phyloP scores from a whole-genome alignment of 345 rosid genomes.

The Brassica cretica region DNA sequence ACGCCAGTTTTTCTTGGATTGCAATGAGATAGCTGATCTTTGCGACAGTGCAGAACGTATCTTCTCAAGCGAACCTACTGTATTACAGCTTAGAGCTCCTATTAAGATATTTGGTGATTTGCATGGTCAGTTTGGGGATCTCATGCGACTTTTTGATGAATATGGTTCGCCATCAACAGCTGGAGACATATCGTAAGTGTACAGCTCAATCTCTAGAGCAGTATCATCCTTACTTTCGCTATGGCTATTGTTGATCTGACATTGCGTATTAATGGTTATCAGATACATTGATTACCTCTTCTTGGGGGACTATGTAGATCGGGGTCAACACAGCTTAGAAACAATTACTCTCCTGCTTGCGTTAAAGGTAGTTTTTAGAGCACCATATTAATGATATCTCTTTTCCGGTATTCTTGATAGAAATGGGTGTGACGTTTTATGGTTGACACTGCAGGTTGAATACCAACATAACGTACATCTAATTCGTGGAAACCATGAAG shows the following conservation, averaged over 20 bases:
- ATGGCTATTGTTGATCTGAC: slow-evolving; percentile 9
- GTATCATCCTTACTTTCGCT: not conserved
- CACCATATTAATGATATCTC: not conserved
- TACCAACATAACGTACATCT: slow-evolving; percentile 84
- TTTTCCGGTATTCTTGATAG: slow-evolving; percentile 9
- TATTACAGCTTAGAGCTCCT: slow-evolving; percentile 85
- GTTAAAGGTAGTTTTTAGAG: slow-evolving; percentile 63
- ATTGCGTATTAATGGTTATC: slow-evolving; percentile 41
- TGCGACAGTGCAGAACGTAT: slow-evolving; percentile 86
- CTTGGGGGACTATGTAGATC: slow-evolving; percentile 98
- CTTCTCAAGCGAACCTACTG: slow-evolving; percentile 82
- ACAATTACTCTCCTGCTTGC: slow-evolving; percentile 94
- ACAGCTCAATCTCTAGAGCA: not conserved
- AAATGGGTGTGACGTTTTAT: slow-evolving; percentile 21
- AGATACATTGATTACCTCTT: slow-evolving; percentile 98
- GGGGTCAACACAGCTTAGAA: slow-evolving; percentile 99
- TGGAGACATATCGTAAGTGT: slow-evolving; percentile 96
- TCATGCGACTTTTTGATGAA: slow-evolving; percentile 98
- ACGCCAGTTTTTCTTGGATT: slow-evolving; percentile 88
- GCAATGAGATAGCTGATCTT: slow-evolving; percentile 91
- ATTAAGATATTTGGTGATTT: slow-evolving; percentile 90
- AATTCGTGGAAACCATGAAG: slow-evolving; percentile 99
- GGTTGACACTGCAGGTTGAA: slow-evolving; percentile 67
- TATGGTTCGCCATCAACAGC: slow-evolving; percentile 98
- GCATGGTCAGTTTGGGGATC: slow-evolving; percentile 99